A percentile compares a stretch with the other conserved stretches of the same genome.
These are phyloP conservation scores for Nakazawaea ambrosiae DNA, from an alignment of 805 yeast genomes.

Conservation along the genomic window DNA sequence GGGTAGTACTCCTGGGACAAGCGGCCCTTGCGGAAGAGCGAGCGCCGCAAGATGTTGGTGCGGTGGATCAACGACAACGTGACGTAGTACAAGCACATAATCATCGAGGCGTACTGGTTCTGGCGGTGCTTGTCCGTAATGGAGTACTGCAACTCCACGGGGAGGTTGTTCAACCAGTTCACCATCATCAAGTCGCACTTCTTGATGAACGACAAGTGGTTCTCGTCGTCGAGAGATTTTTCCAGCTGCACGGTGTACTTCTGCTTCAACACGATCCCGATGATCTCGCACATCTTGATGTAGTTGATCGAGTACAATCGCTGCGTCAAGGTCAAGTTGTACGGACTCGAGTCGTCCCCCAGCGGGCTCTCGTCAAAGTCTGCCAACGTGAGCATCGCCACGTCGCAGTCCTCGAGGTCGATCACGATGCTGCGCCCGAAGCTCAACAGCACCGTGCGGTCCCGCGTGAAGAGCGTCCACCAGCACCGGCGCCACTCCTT, in stretches of 20 bases:
- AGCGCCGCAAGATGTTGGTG: slow-evolving; percentile 49
- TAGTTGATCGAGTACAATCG: slow-evolving; percentile 54
- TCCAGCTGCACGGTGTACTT: slow-evolving; percentile 69
- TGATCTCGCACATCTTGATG: slow-evolving; percentile 62
- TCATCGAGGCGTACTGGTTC: slow-evolving; percentile 47
- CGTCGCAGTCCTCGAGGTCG: slow-evolving; percentile 68
- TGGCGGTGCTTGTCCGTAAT: slow-evolving; percentile 47
- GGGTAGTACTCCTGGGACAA: slow-evolving; percentile 37
- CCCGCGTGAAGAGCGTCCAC: slow-evolving; percentile 75
- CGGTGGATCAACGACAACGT: slow-evolving; percentile 67
- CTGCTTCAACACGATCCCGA: slow-evolving; percentile 60
- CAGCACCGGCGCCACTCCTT: slow-evolving; percentile 57
- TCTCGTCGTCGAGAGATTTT: slow-evolving; percentile 33
- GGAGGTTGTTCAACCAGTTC: slow-evolving; percentile 64
- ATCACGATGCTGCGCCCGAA: slow-evolving; percentile 68
- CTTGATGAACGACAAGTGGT: slow-evolving; percentile 32
- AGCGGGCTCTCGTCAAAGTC: slow-evolving; percentile 55
- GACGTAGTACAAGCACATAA: slow-evolving; percentile 67
- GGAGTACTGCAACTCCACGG: slow-evolving; percentile 55
- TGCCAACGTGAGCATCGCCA: slow-evolving; percentile 58
- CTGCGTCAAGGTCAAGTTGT: slow-evolving; percentile 39
- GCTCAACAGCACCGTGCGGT: slow-evolving; percentile 61
- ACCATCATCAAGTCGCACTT: slow-evolving; percentile 73
- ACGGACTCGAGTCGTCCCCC: slow-evolving; percentile 25
- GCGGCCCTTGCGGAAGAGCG: not conserved